Evolutionary conservation across 441 rosid species (phyloP).

Genomic region (Sinapis alba): DNA sequence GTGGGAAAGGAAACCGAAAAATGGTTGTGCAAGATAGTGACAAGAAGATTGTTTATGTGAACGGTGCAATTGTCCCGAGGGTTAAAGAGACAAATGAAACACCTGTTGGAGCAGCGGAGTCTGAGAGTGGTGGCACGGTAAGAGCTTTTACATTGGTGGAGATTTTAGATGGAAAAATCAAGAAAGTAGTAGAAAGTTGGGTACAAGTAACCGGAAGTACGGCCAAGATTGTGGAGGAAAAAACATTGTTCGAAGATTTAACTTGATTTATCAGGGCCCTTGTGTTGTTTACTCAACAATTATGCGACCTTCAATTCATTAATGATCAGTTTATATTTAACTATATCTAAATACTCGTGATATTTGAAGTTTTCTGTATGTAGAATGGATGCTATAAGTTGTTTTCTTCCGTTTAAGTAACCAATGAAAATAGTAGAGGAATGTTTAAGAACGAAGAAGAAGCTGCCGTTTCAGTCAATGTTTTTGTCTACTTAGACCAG

Average conservation of each 20-base stretch:
- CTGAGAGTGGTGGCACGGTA: conserved; percentile 42
- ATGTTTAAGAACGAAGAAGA: conserved; percentile 10
- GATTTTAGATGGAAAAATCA: conserved; percentile 58
- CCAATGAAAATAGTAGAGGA: neutral
- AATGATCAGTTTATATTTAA: neutral
- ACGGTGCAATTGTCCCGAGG: conserved; percentile 87
- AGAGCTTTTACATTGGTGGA: conserved; percentile 76
- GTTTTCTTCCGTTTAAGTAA: neutral
- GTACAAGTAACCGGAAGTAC: conserved; percentile 56
- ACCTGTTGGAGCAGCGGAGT: conserved; percentile 24
- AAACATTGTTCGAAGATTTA: conserved; percentile 41
- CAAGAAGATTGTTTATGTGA: conserved; percentile 60
- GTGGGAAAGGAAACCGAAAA: conserved; percentile 64
- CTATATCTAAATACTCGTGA: neutral
- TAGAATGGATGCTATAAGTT: neutral
- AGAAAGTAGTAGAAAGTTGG: conserved; percentile 75
- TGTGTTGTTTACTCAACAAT: neutral
- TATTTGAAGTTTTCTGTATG: neutral
- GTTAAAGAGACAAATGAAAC: conserved; percentile 40
- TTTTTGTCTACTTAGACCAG: conserved; percentile 20
- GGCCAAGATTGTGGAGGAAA: conserved; percentile 55
- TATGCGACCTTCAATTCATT: neutral
- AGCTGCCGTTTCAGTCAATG: conserved; percentile 10
- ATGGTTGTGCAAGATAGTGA: conserved; percentile 64
- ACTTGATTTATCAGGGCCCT: neutral